Evolutionary conservation across 208 protist genomes (phyloP).

Genomic region (Crithidia thermophila): DNA sequence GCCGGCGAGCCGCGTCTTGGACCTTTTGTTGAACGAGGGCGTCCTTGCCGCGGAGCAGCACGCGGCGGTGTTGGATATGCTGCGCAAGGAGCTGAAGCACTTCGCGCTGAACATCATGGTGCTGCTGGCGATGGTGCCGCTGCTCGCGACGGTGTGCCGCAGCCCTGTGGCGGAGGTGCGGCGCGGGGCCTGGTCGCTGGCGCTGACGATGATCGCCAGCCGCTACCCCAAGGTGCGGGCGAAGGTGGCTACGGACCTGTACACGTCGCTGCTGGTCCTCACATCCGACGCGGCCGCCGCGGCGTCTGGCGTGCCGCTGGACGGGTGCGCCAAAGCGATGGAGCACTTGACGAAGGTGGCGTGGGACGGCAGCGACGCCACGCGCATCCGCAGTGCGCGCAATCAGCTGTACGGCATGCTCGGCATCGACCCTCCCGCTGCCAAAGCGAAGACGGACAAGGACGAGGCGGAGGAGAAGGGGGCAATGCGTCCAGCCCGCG

Average conservation of each 20-base stretch:
- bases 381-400: conserved; percentile 60
- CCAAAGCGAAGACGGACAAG: neutral
- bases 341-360: conserved; percentile 55
- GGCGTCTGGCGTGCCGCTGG: conserved; percentile 2
- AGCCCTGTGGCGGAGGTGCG: conserved; percentile 54
- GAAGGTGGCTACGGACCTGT: conserved; percentile 81
- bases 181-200: conserved; percentile 58
- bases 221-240: conserved; percentile 93
- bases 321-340: conserved; percentile 57
- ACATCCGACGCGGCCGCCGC: conserved; percentile 29
- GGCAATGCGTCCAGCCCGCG: conserved; percentile 2
- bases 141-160: conserved; percentile 73
- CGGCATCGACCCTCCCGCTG: conserved; percentile 41
- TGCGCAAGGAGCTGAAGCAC: conserved; percentile 74
- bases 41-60: conserved; percentile 54
- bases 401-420: conserved; percentile 83
- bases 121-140: conserved; percentile 70
- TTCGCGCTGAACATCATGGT: conserved; percentile 76
- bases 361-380: conserved; percentile 83
- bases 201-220: conserved; percentile 87
- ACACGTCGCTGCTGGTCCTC: conserved; percentile 83
- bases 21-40: conserved; percentile 63
- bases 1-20: conserved; percentile 67
- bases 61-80: conserved; percentile 50
- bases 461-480: conserved; percentile 17